Evolutionary conservation across 345 rosid species (phyloP).

Genomic region (Schrenkiella parvula): DNA sequence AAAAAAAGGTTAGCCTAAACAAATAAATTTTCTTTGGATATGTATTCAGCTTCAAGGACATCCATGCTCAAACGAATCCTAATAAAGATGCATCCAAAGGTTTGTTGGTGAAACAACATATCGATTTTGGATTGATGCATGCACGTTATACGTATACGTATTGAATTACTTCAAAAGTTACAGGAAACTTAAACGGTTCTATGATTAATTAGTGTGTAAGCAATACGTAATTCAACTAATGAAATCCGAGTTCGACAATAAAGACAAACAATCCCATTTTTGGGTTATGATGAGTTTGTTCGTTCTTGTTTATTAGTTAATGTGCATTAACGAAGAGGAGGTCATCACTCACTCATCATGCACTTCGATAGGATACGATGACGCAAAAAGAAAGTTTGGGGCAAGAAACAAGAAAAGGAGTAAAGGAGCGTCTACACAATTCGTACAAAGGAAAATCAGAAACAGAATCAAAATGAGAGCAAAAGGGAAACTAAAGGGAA

Average conservation of each 20-base stretch:
- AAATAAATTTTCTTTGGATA: too few relatives aligned
- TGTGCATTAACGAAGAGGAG: not conserved
- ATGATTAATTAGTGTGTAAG: not conserved
- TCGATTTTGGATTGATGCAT: not conserved
- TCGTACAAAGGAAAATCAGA: conserved; percentile 16
- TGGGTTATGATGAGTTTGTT: not conserved
- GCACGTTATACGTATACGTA: not conserved
- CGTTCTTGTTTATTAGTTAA: not conserved
- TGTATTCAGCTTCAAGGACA: too few relatives aligned
- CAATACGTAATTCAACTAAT: not conserved
- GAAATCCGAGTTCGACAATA: not conserved
- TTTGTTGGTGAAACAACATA: not conserved
- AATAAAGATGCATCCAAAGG: not conserved
- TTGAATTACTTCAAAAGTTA: not conserved
- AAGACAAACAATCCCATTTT: not conserved
- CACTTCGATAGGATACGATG: conserved; percentile 9
- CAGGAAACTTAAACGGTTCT: not conserved
- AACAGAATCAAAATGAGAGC: conserved; percentile 26
- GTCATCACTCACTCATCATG: too few relatives aligned
- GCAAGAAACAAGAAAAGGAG: not conserved
- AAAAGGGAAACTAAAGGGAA: not conserved
- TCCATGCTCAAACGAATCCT: not conserved
- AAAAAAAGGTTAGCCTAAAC: too few relatives aligned
- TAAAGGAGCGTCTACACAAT: not conserved
- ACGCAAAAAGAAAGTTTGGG: conserved; percentile 7